Conservation (phyloP, 768 basidiomycete genomes). For the Sporobolomyces roseus region DNA sequence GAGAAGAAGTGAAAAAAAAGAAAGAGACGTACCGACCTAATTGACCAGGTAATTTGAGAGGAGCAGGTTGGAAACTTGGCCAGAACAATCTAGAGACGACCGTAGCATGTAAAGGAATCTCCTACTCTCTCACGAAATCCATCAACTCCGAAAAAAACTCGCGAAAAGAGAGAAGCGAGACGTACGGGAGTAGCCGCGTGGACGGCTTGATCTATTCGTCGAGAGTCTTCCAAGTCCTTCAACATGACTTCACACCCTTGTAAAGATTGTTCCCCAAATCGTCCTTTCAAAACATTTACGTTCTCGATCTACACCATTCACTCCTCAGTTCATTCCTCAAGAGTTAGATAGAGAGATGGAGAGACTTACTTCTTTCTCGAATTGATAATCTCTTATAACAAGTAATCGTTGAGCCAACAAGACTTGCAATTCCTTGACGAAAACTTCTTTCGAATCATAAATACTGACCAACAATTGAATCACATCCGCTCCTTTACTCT, state of each 20-base stretch:
- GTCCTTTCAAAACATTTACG: constrained; percentile 87
- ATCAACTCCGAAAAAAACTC: too few relatives aligned
- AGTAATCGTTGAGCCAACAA: constrained; percentile 82
- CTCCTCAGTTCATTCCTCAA: background rate
- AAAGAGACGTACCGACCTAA: constrained; percentile 73
- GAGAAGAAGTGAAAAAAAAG: constrained; percentile 20
- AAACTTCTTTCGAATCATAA: constrained; percentile 93
- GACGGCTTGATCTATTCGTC: constrained; percentile 79
- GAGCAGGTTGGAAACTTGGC: constrained; percentile 74
- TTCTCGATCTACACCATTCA: constrained; percentile 64
- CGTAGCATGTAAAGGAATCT: constrained; percentile 77
- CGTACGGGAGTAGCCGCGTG: constrained; percentile 55
- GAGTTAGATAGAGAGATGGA: background rate
- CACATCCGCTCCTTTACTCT: constrained; percentile 85
- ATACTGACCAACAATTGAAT: constrained; percentile 95
- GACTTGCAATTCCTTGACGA: constrained; percentile 90
- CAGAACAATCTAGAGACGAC: constrained; percentile 94
- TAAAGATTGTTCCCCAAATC: constrained; percentile 87
- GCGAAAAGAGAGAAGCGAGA: background rate
- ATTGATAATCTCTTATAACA: constrained; percentile 71
- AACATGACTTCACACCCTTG: constrained; percentile 99
- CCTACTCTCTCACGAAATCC: background rate
- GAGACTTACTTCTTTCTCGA: constrained; percentile 61
- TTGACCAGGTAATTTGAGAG: constrained; percentile 75
- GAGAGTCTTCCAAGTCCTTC: constrained; percentile 92